Conservation (phyloP, 2,329 filamentous ascomycete species). For the Aspergillus oerlinghausenensis region DNA sequence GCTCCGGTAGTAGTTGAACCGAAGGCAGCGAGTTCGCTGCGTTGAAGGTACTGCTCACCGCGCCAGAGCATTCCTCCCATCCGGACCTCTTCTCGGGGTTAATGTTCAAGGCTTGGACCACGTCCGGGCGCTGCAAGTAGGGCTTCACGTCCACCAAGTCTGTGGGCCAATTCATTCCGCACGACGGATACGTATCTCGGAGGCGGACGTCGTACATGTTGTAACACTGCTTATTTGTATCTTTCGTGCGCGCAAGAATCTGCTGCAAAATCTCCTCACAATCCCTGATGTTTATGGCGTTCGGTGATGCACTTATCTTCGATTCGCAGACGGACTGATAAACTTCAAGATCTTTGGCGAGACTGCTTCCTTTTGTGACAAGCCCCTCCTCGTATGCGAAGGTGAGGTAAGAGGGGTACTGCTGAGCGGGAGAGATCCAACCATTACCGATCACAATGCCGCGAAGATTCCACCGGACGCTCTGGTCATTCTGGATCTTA, state of each 20-base stretch:
- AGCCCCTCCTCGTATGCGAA: constrained; percentile 75
- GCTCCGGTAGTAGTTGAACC: constrained; percentile 67
- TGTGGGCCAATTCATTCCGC: constrained; percentile 97
- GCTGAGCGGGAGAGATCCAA: constrained; percentile 87
- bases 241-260: constrained; percentile 63
- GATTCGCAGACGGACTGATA: constrained; percentile 65
- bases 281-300: constrained; percentile 60
- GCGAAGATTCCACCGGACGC: constrained; percentile 68
- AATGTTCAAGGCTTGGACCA: constrained; percentile 75
- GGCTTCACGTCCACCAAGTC: constrained; percentile 73
- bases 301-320: constrained; percentile 53
- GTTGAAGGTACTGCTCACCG: constrained; percentile 68
- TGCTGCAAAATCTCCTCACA: constrained; percentile 76
- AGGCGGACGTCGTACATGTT: constrained; percentile 98
- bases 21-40: constrained; percentile 68
- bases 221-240: constrained; percentile 58
- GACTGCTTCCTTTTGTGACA: constrained; percentile 61
- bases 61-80: constrained; percentile 85
- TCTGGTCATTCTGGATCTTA: constrained; percentile 35
- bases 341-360: constrained; percentile 61
- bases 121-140: constrained; percentile 79
- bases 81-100: constrained; percentile 75
- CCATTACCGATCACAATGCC: constrained; percentile 94
- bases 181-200: constrained; percentile 72
- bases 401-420: constrained; percentile 81